Conservation (phyloP, 495 filamentous ascomycete genomes). For the Podospora anserina region DNA sequence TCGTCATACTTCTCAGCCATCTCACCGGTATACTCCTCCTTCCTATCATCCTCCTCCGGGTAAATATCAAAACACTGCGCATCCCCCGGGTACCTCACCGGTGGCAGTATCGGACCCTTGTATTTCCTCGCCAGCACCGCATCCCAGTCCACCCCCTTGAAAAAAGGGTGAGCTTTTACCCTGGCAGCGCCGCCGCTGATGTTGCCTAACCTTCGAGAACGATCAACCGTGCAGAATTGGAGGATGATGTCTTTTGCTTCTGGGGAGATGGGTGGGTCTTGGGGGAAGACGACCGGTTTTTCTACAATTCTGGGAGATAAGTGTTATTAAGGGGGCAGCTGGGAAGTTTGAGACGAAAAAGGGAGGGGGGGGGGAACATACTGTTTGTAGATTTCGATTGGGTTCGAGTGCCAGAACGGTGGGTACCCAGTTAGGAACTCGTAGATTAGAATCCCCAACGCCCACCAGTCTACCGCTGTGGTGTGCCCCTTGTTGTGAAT, state of each 20-base stretch:
- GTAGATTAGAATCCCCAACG: constrained; percentile 90
- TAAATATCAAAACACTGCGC: constrained; percentile 90
- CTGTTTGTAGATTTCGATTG: constrained; percentile 95
- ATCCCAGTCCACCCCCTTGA: constrained; percentile 79
- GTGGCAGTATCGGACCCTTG: constrained; percentile 82
- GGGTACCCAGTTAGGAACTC: constrained; percentile 95
- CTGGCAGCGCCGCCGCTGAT: constrained; percentile 74
- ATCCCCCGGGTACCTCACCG: constrained; percentile 75
- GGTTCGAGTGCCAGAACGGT: constrained; percentile 95
- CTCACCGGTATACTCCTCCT: constrained; percentile 67
- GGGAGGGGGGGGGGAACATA: constrained; percentile 30
- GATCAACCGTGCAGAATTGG: constrained; percentile 83
- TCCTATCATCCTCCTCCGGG: constrained; percentile 53
- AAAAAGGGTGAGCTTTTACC: constrained; percentile 88
- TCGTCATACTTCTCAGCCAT: constrained; percentile 70
- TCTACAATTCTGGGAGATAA: constrained; percentile 60
- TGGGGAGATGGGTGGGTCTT: constrained; percentile 59
- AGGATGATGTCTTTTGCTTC: constrained; percentile 82
- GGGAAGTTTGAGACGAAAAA: neutral
- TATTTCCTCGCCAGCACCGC: constrained; percentile 66
- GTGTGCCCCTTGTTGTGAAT: constrained; percentile 94
- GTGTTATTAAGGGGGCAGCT: neutral
- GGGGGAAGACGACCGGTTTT: constrained; percentile 67
- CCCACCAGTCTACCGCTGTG: constrained; percentile 99
- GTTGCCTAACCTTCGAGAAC: constrained; percentile 81